phyloP scores from a whole-genome alignment of 768 basidiomycete species.

The Russula dissimulans region DNA sequence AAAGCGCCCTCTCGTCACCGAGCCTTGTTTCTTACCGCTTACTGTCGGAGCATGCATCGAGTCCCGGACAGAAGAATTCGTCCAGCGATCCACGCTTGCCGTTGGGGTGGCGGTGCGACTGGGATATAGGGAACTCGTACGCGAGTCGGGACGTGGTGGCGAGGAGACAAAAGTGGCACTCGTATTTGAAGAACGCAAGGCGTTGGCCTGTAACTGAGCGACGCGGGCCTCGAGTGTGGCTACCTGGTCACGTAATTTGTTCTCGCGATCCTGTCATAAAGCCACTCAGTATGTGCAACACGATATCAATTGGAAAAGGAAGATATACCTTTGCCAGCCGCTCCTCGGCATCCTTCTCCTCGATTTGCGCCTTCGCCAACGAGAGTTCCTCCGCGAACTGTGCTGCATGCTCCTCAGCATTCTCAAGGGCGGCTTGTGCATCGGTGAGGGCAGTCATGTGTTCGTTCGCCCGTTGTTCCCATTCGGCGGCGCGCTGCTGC shows the following conservation, averaged over 20 bases:
- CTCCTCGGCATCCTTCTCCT: conserved; percentile 65
- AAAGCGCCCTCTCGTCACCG: background rate
- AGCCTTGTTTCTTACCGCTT: conserved; percentile 18
- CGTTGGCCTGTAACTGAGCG: conserved; percentile 47
- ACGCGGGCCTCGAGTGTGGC: conserved; percentile 52
- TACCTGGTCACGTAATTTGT: conserved; percentile 58
- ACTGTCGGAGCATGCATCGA: conserved; percentile 47
- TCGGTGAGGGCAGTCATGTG: conserved; percentile 55
- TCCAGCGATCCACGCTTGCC: conserved; percentile 30
- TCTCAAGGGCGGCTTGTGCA: conserved; percentile 52
- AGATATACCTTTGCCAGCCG: conserved; percentile 52
- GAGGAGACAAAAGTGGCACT: conserved; percentile 24
- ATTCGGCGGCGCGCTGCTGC: conserved; percentile 71
- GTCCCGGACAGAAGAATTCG: conserved; percentile 58
- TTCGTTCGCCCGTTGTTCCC: conserved; percentile 72
- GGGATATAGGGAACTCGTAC: conserved; percentile 54
- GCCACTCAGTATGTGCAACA: background rate
- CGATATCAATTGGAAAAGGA: background rate
- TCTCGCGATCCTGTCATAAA: conserved; percentile 53
- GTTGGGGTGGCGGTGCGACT: conserved; percentile 46
- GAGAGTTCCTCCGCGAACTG: conserved; percentile 68
- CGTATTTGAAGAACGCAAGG: conserved; percentile 34
- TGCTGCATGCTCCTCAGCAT: conserved; percentile 50
- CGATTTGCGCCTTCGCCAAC: conserved; percentile 58
- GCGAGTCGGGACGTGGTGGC: conserved; percentile 63